phyloP scores from a whole-genome alignment of 2,329 filamentous ascomycete genomes.

The Penicillium sp. region DNA sequence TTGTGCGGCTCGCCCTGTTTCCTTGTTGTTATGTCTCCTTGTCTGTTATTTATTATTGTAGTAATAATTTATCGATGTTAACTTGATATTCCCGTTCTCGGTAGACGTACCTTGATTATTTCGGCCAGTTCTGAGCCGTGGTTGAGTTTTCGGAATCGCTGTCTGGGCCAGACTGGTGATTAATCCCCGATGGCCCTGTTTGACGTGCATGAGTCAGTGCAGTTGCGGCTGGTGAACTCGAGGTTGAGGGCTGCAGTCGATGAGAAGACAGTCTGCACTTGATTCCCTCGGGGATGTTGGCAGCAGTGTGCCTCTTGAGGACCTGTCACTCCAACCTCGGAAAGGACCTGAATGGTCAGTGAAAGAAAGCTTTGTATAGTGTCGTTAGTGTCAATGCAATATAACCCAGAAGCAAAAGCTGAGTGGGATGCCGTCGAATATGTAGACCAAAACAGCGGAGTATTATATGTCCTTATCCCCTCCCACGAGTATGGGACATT shows the following conservation, averaged over 20 bases:
- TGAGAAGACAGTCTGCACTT: neutral
- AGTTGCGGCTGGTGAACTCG: neutral
- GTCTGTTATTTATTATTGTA: constrained; percentile 1
- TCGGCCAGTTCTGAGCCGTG: neutral
- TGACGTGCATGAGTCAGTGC: neutral
- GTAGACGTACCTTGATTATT: neutral
- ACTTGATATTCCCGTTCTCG: neutral
- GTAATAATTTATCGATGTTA: constrained; percentile 4
- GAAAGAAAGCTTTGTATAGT: neutral
- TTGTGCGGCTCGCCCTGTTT: neutral
- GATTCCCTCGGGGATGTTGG: neutral
- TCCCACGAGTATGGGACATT: neutral
- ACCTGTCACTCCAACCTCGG: neutral
- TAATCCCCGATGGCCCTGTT: neutral
- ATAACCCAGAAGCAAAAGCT: neutral
- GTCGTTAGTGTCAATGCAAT: neutral
- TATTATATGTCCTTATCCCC: neutral
- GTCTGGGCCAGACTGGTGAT: neutral
- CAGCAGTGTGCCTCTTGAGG: neutral
- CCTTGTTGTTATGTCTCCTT: constrained; percentile 7
- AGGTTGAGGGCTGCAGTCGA: neutral
- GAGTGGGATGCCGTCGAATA: neutral
- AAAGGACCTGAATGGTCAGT: neutral
- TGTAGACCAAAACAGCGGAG: neutral
- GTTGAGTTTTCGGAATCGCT: neutral